A percentile compares a stretch with the other conserved stretches of the same genome.
These are phyloP conservation scores for Wallacemonas sp. DNA, from an alignment of 208 protist species.

Conservation along the genomic window DNA sequence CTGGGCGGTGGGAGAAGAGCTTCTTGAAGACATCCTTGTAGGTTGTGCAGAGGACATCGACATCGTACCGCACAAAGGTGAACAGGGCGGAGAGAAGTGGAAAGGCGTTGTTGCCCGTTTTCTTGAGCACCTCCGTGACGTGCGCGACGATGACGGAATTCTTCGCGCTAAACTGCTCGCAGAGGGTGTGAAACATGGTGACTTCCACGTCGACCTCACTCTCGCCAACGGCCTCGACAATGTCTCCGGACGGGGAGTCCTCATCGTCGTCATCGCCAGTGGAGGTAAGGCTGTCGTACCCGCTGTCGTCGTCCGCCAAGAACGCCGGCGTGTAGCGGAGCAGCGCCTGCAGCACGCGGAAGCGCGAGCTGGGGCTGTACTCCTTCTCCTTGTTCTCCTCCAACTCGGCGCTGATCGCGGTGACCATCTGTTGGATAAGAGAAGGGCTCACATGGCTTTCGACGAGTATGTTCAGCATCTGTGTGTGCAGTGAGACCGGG, in stretches of 20 bases:
- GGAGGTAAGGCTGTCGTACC: no score
- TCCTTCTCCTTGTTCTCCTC: conserved; percentile 49
- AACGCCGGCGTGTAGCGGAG: conserved; percentile 69
- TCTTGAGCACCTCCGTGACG: conserved; percentile 27
- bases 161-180: conserved; percentile 38
- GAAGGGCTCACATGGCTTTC: conserved; percentile 38
- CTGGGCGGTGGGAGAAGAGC: conserved; percentile 39
- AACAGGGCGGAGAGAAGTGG: conserved; percentile 74
- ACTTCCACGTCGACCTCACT: conserved; percentile 47
- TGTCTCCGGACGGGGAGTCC: not conserved
- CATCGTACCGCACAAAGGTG: conserved; percentile 82
- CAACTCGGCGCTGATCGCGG: conserved; percentile 36
- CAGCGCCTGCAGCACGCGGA: conserved; percentile 79
- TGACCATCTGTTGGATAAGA: conserved; percentile 52
- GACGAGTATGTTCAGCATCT: conserved; percentile 75
- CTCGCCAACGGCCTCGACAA: not conserved
- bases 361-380: conserved; percentile 52
- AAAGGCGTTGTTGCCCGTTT: conserved; percentile 19
- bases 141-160: conserved; percentile 15
- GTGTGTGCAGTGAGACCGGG: conserved; percentile 61
- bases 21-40: conserved; percentile 73
- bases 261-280: conserved; percentile 12
- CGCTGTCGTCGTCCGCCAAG: conserved; percentile 26
- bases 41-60: conserved; percentile 52
- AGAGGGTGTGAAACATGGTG: conserved; percentile 57